A percentile compares a stretch with the other conserved stretches of the same genome.
phyloP scores from a whole-genome alignment of 805 yeast species.

The Hagleromyces aurorensis region DNA sequence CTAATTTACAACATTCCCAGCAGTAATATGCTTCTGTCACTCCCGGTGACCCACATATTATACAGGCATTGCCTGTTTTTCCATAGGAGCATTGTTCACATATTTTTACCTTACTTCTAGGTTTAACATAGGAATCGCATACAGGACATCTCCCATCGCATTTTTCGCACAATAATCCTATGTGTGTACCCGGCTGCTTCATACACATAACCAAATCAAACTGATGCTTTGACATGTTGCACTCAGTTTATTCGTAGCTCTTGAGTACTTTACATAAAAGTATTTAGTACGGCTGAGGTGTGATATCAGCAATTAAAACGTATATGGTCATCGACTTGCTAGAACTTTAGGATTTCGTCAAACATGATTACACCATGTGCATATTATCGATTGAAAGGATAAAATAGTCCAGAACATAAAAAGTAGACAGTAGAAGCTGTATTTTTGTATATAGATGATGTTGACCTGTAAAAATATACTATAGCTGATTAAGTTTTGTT shows the following conservation, averaged over 20 bases:
- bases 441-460: too few relatives aligned
- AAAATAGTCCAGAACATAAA: too few relatives aligned
- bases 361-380: too few relatives aligned
- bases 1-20: constrained; percentile 70
- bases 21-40: constrained; percentile 74
- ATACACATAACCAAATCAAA: constrained; percentile 75
- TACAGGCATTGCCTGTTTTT: constrained; percentile 52
- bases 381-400: too few relatives aligned
- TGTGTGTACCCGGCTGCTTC: constrained; percentile 70
- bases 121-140: constrained; percentile 79
- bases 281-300: neutral
- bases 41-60: constrained; percentile 63
- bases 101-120: constrained; percentile 55
- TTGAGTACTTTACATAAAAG: neutral
- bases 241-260: neutral
- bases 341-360: too few relatives aligned
- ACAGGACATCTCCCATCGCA: constrained; percentile 91
- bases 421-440: too few relatives aligned
- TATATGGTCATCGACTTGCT: too few relatives aligned
- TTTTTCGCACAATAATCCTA: constrained; percentile 68
- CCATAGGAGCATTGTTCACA: constrained; percentile 87
- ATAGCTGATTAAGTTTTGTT: too few relatives aligned
- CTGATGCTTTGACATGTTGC: constrained; percentile 78
- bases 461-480: too few relatives aligned
- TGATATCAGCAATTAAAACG: too few relatives aligned